Conservation (phyloP, 176 grass and related monocot species). For the Alopecurus myosuroides region DNA sequence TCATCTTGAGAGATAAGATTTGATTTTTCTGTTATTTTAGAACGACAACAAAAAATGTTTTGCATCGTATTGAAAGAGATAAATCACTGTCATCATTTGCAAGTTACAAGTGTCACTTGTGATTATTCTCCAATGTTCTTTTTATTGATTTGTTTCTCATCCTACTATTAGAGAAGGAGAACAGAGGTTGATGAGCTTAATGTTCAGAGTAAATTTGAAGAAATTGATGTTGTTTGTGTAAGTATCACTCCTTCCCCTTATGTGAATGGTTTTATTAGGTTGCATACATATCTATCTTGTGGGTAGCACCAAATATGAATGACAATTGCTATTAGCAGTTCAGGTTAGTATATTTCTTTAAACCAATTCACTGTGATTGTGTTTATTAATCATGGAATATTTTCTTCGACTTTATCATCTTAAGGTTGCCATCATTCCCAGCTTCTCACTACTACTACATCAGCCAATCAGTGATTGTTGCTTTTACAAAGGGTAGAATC, state of each 20-base stretch:
- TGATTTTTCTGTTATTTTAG: too few relatives aligned
- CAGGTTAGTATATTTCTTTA: not conserved
- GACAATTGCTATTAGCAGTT: not conserved
- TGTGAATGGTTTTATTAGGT: too few relatives aligned
- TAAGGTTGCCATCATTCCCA: not conserved
- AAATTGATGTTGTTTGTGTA: conserved; percentile 99
- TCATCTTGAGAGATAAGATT: too few relatives aligned
- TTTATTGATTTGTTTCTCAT: not conserved
- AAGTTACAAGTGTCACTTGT: not conserved
- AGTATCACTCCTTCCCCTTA: conserved; percentile 34
- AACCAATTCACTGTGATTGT: not conserved
- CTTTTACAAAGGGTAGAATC: too few relatives aligned
- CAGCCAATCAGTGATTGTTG: not conserved
- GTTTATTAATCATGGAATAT: not conserved
- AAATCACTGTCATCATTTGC: not conserved
- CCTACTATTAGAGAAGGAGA: conserved; percentile 66
- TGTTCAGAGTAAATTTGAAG: conserved; percentile 84
- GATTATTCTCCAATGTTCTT: not conserved
- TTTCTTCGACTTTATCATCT: not conserved
- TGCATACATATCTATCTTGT: not conserved
- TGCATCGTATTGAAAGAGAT: not conserved
- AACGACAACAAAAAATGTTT: too few relatives aligned
- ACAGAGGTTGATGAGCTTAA: conserved; percentile 98
- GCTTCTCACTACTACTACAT: too few relatives aligned
- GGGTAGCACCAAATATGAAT: not conserved